Evolutionary conservation across 2,329 filamentous ascomycete species (phyloP).

Genomic region (Alternaria panax): DNA sequence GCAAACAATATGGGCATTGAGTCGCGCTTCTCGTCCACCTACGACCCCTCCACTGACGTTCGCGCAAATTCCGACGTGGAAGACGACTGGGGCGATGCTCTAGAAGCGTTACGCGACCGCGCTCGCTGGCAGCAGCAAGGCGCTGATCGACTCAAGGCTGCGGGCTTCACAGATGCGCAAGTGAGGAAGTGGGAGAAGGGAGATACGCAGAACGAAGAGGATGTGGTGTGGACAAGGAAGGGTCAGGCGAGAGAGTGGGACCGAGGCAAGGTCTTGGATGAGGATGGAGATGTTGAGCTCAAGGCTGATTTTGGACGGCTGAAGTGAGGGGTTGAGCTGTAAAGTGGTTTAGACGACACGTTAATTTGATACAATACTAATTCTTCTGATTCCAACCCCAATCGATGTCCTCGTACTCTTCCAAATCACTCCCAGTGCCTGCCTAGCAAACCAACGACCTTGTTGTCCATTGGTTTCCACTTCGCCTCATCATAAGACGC

Average conservation of each 20-base stretch:
- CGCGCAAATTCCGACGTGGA: constrained; percentile 57
- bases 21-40: constrained; percentile 74
- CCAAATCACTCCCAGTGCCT: constrained; percentile 1
- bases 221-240: constrained; percentile 75
- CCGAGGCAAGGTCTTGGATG: constrained; percentile 66
- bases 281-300: constrained; percentile 61
- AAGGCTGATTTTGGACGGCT: constrained; percentile 58
- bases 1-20: constrained; percentile 69
- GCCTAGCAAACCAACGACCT: not conserved
- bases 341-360: not conserved
- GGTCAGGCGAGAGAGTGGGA: constrained; percentile 75
- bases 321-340: constrained; percentile 19
- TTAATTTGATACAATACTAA: not conserved
- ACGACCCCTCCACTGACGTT: constrained; percentile 67
- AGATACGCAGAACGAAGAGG: constrained; percentile 66
- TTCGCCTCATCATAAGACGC: not conserved
- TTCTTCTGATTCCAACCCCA: not conserved
- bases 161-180: constrained; percentile 79
- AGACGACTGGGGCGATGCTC: constrained; percentile 79
- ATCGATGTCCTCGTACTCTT: not conserved
- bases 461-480: not conserved
- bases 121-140: constrained; percentile 78
- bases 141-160: constrained; percentile 75
- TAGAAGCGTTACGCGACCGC: constrained; percentile 81
- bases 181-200: constrained; percentile 75